Evolutionary conservation across 345 rosid species (phyloP), one percentile per base, ranked within the genome.

Genomic region (Noccaea bulbosa): DNA sequence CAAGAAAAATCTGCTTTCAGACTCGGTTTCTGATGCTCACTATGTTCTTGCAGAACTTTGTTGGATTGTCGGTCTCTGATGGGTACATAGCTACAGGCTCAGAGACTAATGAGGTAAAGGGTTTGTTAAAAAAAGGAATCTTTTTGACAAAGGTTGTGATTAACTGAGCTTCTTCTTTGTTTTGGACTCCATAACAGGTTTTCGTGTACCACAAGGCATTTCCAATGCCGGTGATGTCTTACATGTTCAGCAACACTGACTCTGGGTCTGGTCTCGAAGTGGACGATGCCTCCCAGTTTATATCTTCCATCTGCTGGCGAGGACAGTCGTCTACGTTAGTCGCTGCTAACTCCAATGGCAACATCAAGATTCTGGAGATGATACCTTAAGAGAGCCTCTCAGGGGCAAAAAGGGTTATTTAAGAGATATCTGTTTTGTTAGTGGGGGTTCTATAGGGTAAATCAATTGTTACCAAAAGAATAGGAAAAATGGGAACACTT

Each of bases 71-170:
- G 4, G 96, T 88, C 37, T 84, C 95, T 47, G 88, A 94, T 82
- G 99, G 99, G 69, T 94, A 91, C 72, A 91, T 94, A 77, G 99
- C 96, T 15, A 91, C 99, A 9, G 99, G 97, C 62, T 94, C 99
- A 16, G 97, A 91, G 86, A 94, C 95, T 54, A 94, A 91, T 53
- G 99, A 94, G 99, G 99, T 94, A 4, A 27, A 62, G n/a, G 52
- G 22, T 5, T 72, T 1, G 35, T 0, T 49, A 15, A 16, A 46
- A 17, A 22, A 4, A 5, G n/a, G 55, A 10, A 41, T 9, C 38
- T 27, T 65, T 65, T 16, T 52, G 39, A 34, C 37, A 33, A 11
- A 55, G 11, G 41, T 20, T 44, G 16, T 43, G 20, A 41, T 50
- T 9, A 24, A 11, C 49, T 52, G 50, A 74, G 48, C 4, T 65